Conservation (phyloP, 345 rosid species). For the Acer saccharum region DNA sequence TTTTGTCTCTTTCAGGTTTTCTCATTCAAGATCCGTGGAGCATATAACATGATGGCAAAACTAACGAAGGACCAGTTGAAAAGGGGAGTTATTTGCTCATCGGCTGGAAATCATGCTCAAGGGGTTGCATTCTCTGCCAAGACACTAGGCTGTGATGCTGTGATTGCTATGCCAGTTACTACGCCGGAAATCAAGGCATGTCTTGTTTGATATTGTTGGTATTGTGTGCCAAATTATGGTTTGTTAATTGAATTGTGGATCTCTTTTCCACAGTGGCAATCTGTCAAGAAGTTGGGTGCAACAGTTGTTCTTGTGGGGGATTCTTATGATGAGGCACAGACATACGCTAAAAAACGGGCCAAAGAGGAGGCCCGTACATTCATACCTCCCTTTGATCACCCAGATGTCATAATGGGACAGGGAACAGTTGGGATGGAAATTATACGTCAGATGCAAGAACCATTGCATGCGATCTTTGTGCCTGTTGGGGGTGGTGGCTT, state of each 20-base stretch:
- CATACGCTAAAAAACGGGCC: constrained; percentile 75
- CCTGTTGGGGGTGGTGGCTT: constrained; percentile 99
- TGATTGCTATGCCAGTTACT: constrained; percentile 89
- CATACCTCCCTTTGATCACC: constrained; percentile 97
- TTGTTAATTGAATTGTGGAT: constrained; percentile 10
- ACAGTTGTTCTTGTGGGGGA: constrained; percentile 87
- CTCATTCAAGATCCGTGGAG: constrained; percentile 97
- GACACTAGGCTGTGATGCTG: constrained; percentile 68
- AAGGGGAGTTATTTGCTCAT: constrained; percentile 88
- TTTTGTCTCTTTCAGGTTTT: constrained; percentile 57
- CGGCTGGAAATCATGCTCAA: constrained; percentile 99
- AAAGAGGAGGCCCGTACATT: constrained; percentile 70
- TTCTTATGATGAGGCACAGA: constrained; percentile 89
- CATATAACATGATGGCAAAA: constrained; percentile 96
- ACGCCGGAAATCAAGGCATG: constrained; percentile 93
- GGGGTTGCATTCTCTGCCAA: constrained; percentile 94
- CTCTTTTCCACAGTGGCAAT: constrained; percentile 66
- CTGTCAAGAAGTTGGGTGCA: constrained; percentile 83
- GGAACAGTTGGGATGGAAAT: constrained; percentile 99
- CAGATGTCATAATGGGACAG: constrained; percentile 90
- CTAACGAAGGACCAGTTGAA: constrained; percentile 67
- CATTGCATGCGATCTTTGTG: constrained; percentile 90
- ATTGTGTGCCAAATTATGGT: neutral
- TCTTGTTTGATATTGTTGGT: neutral
- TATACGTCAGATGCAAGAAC: constrained; percentile 67